These are phyloP conservation scores for Baorangia bicolor DNA, from an alignment of 768 basidiomycete species.

Conservation along the genomic window DNA sequence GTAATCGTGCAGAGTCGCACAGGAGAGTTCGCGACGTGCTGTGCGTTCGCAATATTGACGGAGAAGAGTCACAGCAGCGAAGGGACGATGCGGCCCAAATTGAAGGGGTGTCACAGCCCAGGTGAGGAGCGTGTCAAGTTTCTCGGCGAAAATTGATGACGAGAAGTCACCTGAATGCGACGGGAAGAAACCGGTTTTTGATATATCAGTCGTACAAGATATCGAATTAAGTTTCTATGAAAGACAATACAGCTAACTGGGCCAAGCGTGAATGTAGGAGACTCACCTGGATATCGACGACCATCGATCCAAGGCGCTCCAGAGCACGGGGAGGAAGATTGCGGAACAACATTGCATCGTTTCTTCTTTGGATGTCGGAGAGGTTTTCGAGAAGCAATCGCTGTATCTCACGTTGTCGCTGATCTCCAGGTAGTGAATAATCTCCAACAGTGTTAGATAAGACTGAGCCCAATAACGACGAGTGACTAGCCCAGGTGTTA, in stretches of 20 bases:
- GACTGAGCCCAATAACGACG: slow-evolving; percentile 35
- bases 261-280: background rate
- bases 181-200: slow-evolving; percentile 57
- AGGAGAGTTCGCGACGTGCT: slow-evolving; percentile 59
- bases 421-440: slow-evolving; percentile 16
- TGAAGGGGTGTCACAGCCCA: slow-evolving; percentile 82
- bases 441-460: slow-evolving; percentile 44
- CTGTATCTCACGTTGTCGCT: slow-evolving; percentile 43
- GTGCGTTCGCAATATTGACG: slow-evolving; percentile 60
- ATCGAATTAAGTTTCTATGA: slow-evolving; percentile 75
- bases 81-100: slow-evolving; percentile 79
- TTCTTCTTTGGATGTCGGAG: slow-evolving; percentile 69
- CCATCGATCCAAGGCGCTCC: slow-evolving; percentile 60
- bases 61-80: slow-evolving; percentile 70
- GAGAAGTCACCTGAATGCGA: slow-evolving; percentile 36
- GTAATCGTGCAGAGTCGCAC: slow-evolving; percentile 68
- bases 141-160: slow-evolving; percentile 52
- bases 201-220: slow-evolving; percentile 60
- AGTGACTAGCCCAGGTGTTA: slow-evolving; percentile 59
- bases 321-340: slow-evolving; percentile 62
- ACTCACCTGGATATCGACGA: slow-evolving; percentile 49
- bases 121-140: slow-evolving; percentile 71
- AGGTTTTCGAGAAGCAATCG: slow-evolving; percentile 56
- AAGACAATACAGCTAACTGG: background rate
- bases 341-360: slow-evolving; percentile 77